Percentiles rank a stretch among this genome's conserved stretches.
Evolutionary conservation across 2,329 filamentous ascomycete species (phyloP).

Genomic region (Drechslerella coelobrocha): DNA sequence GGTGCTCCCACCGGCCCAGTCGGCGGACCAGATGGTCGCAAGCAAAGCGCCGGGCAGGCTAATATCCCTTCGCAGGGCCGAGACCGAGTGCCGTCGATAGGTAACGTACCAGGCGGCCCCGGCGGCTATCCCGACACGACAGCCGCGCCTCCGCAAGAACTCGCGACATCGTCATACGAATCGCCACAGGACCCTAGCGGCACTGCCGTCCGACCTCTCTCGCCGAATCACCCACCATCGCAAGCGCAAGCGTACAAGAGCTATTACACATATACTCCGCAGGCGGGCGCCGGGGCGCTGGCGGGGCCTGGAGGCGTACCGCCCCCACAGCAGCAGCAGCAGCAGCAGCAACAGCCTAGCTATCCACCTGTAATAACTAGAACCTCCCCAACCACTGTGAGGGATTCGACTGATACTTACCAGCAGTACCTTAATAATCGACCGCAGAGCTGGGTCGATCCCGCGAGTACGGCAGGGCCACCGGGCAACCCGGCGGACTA

Average conservation of each 20-base stretch:
- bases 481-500: constrained; percentile 52
- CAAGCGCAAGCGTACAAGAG: constrained; percentile 30
- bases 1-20: constrained; percentile 56
- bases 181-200: constrained; percentile 64
- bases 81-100: constrained; percentile 35
- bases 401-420: constrained; percentile 49
- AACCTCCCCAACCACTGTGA: constrained; percentile 49
- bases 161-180: constrained; percentile 79
- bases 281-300: no score
- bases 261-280: constrained; percentile 35
- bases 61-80: constrained; percentile 12
- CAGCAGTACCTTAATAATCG: constrained; percentile 54
- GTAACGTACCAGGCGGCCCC: background rate
- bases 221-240: constrained; percentile 13
- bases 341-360: constrained; percentile 35
- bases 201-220: constrained; percentile 54
- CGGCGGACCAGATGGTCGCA: constrained; percentile 71
- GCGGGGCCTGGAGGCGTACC: constrained; percentile 29
- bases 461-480: constrained; percentile 38
- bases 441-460: constrained; percentile 51
- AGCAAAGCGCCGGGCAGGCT: constrained; percentile 54
- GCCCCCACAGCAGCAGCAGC: constrained; percentile 26
- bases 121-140: constrained; percentile 48
- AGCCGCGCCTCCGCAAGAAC: constrained; percentile 69
- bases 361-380: constrained; percentile 49